These are phyloP conservation scores for Crepidotus variabilis DNA, from an alignment of 768 basidiomycete species.

Conservation along the genomic window DNA sequence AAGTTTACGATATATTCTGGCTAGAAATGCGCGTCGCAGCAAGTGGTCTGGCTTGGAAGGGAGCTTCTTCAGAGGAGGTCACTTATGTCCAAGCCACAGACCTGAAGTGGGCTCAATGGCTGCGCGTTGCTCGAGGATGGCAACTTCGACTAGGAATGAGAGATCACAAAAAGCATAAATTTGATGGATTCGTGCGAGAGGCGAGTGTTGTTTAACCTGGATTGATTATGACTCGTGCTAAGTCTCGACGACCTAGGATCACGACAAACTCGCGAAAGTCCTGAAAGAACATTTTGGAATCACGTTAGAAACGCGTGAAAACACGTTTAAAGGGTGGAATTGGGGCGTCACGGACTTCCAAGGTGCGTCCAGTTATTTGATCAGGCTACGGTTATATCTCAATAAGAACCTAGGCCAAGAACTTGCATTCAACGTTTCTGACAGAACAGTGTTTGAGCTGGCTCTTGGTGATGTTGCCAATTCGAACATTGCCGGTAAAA, in stretches of 20 bases:
- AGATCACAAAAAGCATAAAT: slow-evolving; percentile 74
- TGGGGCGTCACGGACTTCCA: slow-evolving; percentile 96
- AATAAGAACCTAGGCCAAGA: slow-evolving; percentile 73
- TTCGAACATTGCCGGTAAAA: slow-evolving; percentile 95
- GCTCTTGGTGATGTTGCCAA: slow-evolving; percentile 87
- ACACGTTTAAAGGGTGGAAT: slow-evolving; percentile 94
- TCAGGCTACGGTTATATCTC: no score
- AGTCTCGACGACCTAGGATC: slow-evolving; percentile 54
- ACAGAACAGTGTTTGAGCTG: slow-evolving; percentile 85
- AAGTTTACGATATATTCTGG: slow-evolving; percentile 11
- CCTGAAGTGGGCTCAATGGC: slow-evolving; percentile 89
- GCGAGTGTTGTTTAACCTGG: slow-evolving; percentile 37
- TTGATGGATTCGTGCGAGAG: slow-evolving; percentile 92
- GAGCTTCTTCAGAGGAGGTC: slow-evolving; percentile 59
- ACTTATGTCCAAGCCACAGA: slow-evolving; percentile 63
- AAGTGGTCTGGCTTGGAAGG: slow-evolving; percentile 95
- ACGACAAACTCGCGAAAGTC: slow-evolving; percentile 76
- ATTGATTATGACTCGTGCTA: not conserved
- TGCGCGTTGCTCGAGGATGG: slow-evolving; percentile 88
- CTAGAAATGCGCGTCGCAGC: slow-evolving; percentile 83
- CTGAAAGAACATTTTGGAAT: slow-evolving; percentile 87
- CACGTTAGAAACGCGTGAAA: slow-evolving; percentile 81
- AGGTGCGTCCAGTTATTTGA: no score
- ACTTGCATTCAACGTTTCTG: slow-evolving; percentile 85
- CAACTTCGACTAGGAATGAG: slow-evolving; percentile 84